These are phyloP conservation scores for Raphanus sativus DNA, from an alignment of 345 rosid species.

Conservation along the genomic window DNA sequence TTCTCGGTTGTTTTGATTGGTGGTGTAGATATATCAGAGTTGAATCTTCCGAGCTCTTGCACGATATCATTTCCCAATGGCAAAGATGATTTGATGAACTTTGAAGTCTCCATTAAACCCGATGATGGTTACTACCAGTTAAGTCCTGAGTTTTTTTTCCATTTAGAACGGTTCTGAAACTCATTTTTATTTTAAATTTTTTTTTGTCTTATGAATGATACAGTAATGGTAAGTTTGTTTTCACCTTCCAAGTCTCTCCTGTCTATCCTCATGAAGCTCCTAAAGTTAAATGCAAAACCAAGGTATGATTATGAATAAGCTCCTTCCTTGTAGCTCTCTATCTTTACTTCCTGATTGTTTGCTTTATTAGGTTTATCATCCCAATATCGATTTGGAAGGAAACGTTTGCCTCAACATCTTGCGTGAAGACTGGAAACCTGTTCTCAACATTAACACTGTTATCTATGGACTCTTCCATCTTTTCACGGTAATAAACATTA, in stretches of 20 bases:
- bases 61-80: slow-evolving; percentile 68
- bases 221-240: slow-evolving; percentile 81
- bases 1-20: not conserved
- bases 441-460: slow-evolving; percentile 90
- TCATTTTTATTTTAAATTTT: not conserved
- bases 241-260: slow-evolving; percentile 88
- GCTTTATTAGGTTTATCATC: slow-evolving; percentile 72
- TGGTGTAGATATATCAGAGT: slow-evolving; percentile 38
- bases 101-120: slow-evolving; percentile 74
- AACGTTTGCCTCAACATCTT: no score
- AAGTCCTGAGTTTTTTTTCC: slow-evolving; percentile 33
- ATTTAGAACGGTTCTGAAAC: slow-evolving; percentile 42
- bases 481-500: slow-evolving; percentile 93
- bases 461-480: slow-evolving; percentile 90
- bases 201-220: not conserved
- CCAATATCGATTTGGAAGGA: slow-evolving; percentile 42
- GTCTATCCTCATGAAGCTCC: slow-evolving; percentile 96
- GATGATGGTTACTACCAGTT: slow-evolving; percentile 87
- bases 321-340: no score
- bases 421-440: slow-evolving; percentile 46
- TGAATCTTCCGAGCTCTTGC: slow-evolving; percentile 58
- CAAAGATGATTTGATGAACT: slow-evolving; percentile 79
- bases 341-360: not conserved
- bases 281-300: slow-evolving; percentile 96
- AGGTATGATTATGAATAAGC: slow-evolving; percentile 14